These are phyloP conservation scores for Aeminium ludgeri DNA, from an alignment of 495 filamentous ascomycete species.

Conservation along the genomic window DNA sequence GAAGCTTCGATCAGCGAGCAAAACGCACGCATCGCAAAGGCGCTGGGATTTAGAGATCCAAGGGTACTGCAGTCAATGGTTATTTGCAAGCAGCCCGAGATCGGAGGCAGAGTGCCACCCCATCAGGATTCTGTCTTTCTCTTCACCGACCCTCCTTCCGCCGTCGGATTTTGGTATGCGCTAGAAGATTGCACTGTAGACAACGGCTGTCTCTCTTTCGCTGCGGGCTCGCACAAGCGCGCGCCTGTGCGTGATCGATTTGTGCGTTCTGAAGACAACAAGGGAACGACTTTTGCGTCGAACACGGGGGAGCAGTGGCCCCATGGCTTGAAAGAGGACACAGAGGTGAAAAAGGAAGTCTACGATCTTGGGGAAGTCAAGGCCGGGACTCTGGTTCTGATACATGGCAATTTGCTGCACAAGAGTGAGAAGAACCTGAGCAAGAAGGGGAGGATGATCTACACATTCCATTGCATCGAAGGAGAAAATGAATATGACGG, in stretches of 20 bases:
- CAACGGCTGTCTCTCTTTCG: conserved; percentile 81
- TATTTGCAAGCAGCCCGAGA: conserved; percentile 95
- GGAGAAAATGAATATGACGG: conserved; percentile 67
- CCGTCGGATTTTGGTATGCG: conserved; percentile 92
- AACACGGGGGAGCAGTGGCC: conserved; percentile 35
- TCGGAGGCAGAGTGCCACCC: conserved; percentile 69
- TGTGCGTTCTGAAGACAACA: conserved; percentile 42
- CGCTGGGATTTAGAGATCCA: conserved; percentile 59
- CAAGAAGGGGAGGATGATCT: conserved; percentile 72
- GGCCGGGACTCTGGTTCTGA: conserved; percentile 76
- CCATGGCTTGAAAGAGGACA: conserved; percentile 20
- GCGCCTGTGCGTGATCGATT: conserved; percentile 51
- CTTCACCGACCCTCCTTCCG: conserved; percentile 77
- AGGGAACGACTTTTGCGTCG: conserved; percentile 38
- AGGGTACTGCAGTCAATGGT: conserved; percentile 82
- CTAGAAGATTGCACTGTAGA: conserved; percentile 70
- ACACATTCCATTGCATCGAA: conserved; percentile 96
- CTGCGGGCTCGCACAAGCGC: conserved; percentile 58
- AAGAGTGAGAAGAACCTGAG: conserved; percentile 90
- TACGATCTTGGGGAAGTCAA: conserved; percentile 65
- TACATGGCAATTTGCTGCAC: conserved; percentile 91
- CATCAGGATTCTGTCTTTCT: conserved; percentile 89
- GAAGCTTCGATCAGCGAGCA: conserved; percentile 36
- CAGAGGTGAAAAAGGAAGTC: conserved; percentile 28
- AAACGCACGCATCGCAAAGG: conserved; percentile 49